Base-by-base conservation (phyloP, 495 filamentous ascomycete genomes). In the Neurospora terricola region DNA sequence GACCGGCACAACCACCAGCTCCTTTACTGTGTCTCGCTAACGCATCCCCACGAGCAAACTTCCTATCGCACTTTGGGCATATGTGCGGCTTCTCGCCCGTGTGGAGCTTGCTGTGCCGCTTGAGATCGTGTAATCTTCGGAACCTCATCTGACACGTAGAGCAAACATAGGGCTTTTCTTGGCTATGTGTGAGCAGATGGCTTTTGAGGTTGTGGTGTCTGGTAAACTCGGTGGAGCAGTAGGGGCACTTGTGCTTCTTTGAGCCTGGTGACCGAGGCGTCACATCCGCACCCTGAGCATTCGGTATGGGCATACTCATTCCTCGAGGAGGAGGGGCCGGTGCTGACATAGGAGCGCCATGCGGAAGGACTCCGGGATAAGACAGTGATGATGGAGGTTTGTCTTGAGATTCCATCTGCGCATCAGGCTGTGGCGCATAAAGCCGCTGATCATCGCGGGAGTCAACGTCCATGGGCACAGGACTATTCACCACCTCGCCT, bases 141-240 rank as follows among this genome's bases (percentile, higher is more conserved):
- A 99, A 99, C 36, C 94, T 89, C 75, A 94, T 90, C 70, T 94
- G 88, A 78, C 96, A 99, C 27, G 91, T 92, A 72, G 92, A 88
- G 77, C 96, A 99, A 30, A 93, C 88, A 78, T 94, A 99, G 0
- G 96, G 96, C 80, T 99, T 99, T 81, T 98, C 96, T 82, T 99
- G 96, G 76, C 95, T 97, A 79, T 99, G 96, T 0, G 96, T 99
- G 73, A 99, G 88, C 40, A 99, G 88, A 84, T 99, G 96, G 74
- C 93, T 97, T 81, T 99, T 99, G n/a, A 99, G 88, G 75, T 99
- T 99, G 79, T 99, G 96, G 79, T 98, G 96, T 11, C 96, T 88
- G 11, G 96, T 99, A 77, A 99, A 99, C 77, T 96, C 95, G 9
- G 96, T 97, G 5, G 93, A 86, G 84, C 96, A 99, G 81, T 97